These are phyloP conservation scores for Cladophialophora bantiana DNA, from an alignment of 2,329 filamentous ascomycete species.

Conservation along the genomic window DNA sequence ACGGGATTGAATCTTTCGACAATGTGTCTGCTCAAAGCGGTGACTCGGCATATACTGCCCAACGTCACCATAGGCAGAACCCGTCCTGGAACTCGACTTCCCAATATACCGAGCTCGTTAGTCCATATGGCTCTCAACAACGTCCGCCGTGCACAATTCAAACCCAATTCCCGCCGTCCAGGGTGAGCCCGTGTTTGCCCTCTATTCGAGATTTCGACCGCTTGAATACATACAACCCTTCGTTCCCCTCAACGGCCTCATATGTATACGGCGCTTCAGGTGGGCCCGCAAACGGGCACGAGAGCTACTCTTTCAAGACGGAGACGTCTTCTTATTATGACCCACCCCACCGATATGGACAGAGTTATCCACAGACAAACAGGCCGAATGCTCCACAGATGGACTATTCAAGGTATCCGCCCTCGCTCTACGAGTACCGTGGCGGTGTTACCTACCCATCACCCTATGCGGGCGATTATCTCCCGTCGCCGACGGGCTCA, in stretches of 20 bases:
- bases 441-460: constrained; percentile 21
- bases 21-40: constrained; percentile 33
- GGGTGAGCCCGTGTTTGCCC: constrained; percentile 27
- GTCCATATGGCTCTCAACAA: constrained; percentile 23
- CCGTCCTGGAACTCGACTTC: constrained; percentile 31
- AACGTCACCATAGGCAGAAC: constrained; percentile 26
- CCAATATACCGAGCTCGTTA: constrained; percentile 28
- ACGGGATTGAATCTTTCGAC: constrained; percentile 27
- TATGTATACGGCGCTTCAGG: constrained; percentile 20
- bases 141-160: constrained; percentile 25
- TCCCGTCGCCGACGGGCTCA: constrained; percentile 14
- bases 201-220: constrained; percentile 31
- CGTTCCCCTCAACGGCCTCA: constrained; percentile 19
- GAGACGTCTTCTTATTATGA: constrained; percentile 33
- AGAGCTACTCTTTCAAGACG: constrained; percentile 18
- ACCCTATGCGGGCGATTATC: constrained; percentile 31
- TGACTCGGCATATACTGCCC: constrained; percentile 28
- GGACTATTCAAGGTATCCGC: constrained; percentile 28
- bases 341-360: constrained; percentile 29
- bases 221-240: constrained; percentile 18
- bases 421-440: constrained; percentile 28
- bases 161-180: constrained; percentile 17
- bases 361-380: constrained; percentile 27
- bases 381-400: constrained; percentile 20
- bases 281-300: constrained; percentile 11